Evolutionary conservation across 2,329 filamentous ascomycete genomes (phyloP), one percentile per base, ranked within the genome.

Genomic region (Biscogniauxia sp.): DNA sequence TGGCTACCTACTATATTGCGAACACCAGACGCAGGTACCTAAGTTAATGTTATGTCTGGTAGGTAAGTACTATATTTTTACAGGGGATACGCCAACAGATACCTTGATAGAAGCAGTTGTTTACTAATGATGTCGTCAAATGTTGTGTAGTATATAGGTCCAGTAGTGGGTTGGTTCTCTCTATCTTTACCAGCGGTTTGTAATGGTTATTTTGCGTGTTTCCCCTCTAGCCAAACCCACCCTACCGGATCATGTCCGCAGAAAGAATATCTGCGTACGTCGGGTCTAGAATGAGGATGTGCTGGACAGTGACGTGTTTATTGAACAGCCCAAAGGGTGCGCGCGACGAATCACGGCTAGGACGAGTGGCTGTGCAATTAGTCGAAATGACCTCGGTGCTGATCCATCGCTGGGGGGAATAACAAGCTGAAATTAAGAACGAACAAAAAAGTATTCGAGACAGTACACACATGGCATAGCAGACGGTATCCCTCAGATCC

Each of bases 301-400:
- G 26, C 20, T 25, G 20, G 52, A 26, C 25, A 54, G 26, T 54
- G 53, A 54, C 53, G 53, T 54, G 53, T 32, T 54, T 54, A 19
- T 41, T 20, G 37, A 45, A 45, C 37, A 45, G 53, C 25, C 53
- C 53, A 20, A 37, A n/a, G 26, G 20, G 11, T 26, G 13, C 32
- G 53, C 26, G 17, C 53, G 53, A 37, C 53, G 32, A 54, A n/a
- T 19, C 53, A 37, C 52, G 26, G 32, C 26, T 41, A 41, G 53
- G 15, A 20, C 26, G 32, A 41, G 53, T 54, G 53, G 53, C 53
- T 19, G 53, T 54, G 53, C 53, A 54, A 41, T 54, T 54, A 53
- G 53, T 54, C 28, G 53, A 37, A 54, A 41, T 54, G 53, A 54
- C 53, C 32, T 32, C 53, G 20, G 28, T 37, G 53, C 32, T 41